phyloP scores from a whole-genome alignment of 352 stramenopile species.

The Globisporangium lucens region DNA sequence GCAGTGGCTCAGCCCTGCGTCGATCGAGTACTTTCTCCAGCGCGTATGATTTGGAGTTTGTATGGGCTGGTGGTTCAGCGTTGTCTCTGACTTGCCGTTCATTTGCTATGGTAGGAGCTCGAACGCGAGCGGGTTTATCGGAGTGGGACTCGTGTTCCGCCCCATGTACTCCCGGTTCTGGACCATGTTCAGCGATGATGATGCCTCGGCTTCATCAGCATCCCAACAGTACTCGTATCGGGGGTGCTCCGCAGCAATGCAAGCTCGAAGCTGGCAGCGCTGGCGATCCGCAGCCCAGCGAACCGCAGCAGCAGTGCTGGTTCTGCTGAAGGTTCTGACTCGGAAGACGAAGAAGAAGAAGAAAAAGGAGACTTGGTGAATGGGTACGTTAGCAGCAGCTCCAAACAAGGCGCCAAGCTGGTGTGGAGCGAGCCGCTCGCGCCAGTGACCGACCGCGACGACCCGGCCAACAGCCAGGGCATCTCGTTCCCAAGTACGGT shows the following conservation, averaged over 20 bases:
- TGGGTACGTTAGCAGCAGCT: conserved; percentile 8
- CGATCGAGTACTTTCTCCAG: conserved; percentile 51
- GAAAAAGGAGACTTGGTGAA: conserved; percentile 9
- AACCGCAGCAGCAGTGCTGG: not conserved
- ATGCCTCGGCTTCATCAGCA: not conserved
- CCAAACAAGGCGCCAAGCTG: not conserved
- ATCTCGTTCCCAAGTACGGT: conserved; percentile 52
- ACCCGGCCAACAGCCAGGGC: conserved; percentile 31
- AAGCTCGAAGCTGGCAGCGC: conserved; percentile 13
- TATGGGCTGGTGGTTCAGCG: too few species aligned
- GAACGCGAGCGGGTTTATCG: conserved; percentile 50
- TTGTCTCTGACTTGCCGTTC: not conserved
- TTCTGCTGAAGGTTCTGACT: not conserved
- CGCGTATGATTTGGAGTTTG: conserved; percentile 3
- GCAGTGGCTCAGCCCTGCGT: conserved; percentile 37
- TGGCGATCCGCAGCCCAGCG: not conserved
- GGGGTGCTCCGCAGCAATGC: conserved; percentile 16
- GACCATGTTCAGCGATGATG: conserved; percentile 21
- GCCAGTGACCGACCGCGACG: conserved; percentile 30
- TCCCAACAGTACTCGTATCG: conserved; percentile 26
- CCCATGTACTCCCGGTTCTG: conserved; percentile 36
- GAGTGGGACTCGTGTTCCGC: conserved; percentile 41
- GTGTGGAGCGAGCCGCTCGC: conserved; percentile 56
- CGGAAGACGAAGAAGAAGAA: not conserved
- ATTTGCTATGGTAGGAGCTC: conserved; percentile 22